Evolutionary conservation across 306 rosid species (phyloP).

Genomic region (Vigna angularis): DNA sequence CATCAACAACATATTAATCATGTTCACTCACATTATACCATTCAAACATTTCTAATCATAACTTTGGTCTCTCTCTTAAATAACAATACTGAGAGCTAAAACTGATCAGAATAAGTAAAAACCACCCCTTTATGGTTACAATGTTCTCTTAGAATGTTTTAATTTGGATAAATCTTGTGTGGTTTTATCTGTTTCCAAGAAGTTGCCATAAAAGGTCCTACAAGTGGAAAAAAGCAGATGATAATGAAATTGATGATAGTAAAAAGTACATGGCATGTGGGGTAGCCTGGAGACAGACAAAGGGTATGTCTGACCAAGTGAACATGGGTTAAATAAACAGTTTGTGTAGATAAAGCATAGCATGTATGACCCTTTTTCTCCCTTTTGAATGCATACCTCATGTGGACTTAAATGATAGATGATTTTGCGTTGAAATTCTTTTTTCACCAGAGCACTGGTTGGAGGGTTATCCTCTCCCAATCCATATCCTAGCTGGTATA

Average conservation of each 20-base stretch:
- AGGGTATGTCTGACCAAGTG: conserved; percentile 13
- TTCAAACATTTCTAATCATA: neutral
- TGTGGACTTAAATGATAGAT: conserved; percentile 67
- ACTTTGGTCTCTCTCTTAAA: too few relatives aligned
- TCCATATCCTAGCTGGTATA: conserved; percentile 70
- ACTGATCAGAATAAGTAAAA: too few relatives aligned
- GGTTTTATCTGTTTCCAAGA: neutral
- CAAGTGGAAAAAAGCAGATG: conserved; percentile 28
- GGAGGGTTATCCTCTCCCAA: conserved; percentile 78
- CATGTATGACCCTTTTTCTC: neutral
- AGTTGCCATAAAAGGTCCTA: conserved; percentile 32
- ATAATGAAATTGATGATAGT: conserved; percentile 19
- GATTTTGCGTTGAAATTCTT: conserved; percentile 77
- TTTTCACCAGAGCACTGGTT: conserved; percentile 73
- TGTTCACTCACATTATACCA: neutral
- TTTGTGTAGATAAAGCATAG: conserved; percentile 6
- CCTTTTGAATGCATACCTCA: conserved; percentile 56
- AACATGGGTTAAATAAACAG: conserved; percentile 29
- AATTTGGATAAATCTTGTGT: neutral
- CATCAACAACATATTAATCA: neutral
- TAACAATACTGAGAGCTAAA: too few relatives aligned
- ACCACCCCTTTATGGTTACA: neutral
- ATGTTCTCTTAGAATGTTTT: conserved; percentile 21
- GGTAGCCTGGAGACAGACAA: conserved; percentile 21
- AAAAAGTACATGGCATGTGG: conserved; percentile 23